Evolutionary conservation across 306 rosid species (phyloP), one percentile per base, ranked within the genome.

Genomic region (Rosa multiflora): DNA sequence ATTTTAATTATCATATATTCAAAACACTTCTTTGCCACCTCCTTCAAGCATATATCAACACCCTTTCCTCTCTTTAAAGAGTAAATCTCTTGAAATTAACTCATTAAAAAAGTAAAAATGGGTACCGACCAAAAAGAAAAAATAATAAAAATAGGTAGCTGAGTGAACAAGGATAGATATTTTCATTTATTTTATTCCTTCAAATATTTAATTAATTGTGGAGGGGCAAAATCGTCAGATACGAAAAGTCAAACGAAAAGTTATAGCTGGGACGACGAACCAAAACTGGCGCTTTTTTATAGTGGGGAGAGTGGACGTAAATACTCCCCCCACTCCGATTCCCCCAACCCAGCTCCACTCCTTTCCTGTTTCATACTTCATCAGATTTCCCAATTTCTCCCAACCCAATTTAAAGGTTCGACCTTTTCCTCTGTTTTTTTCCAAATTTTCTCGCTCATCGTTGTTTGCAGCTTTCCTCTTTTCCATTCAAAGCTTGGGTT

Each of bases 211-310:
- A 44, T 44, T 10, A 10, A n/a, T 8, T 2, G 13, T 26, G 72
- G 18, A 21, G 43, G 69, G 83, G 70, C 18, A 72, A 66, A 80
- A 11, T 35, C 5, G 68, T 64, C 44, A 35, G 39, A 5, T 32
- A 0, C 0, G 17, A 64, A 35, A 66, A 49, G 81, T 76, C 87
- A 80, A 84, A 84, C 59, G 26, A 37, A 80, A 56, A 80, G 84
- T 64, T 35, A 67, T 64, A 44, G 76, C 53, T 56, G 59, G n/a
- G 79, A 66, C 12, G 76, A 76, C 68, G 79, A 84, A 76, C 68
- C 78, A 74, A 74, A 55, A 67, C 68, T 80, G 79, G 82, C 82
- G 79, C 84, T 80, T 76, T 76, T 84, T 80, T 46, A 15, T 80
- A 46, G 83, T 79, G 80, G 76, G 13, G 5, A 59, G n/a, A n/a